Evolutionary conservation across 2,329 filamentous ascomycete species (phyloP).

Genomic region (Monosporascus ibericus): DNA sequence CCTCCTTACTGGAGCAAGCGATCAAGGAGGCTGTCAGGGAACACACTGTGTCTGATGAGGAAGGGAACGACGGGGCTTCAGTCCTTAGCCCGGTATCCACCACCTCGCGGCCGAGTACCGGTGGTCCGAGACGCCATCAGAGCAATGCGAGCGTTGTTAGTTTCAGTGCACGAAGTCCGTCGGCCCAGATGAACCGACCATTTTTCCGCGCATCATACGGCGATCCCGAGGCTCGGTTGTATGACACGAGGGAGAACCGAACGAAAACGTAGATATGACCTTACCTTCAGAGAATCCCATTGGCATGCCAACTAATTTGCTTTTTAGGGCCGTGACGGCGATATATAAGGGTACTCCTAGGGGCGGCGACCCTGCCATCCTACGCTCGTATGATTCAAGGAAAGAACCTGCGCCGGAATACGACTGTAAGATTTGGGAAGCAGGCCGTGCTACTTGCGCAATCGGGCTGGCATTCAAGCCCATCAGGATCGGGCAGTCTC

Average conservation of each 20-base stretch:
- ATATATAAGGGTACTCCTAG: conserved; percentile 78
- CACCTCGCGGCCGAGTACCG: conserved; percentile 34
- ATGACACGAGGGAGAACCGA: conserved; percentile 77
- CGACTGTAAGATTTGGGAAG: conserved; percentile 95
- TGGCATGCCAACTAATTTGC: conserved; percentile 15
- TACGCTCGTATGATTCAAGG: conserved; percentile 92
- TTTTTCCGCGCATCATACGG: conserved; percentile 57
- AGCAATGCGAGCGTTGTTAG: conserved; percentile 82
- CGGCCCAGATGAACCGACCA: conserved; percentile 49
- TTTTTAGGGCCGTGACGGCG: conserved; percentile 78
- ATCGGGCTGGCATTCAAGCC: conserved; percentile 94
- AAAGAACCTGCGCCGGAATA: conserved; percentile 87
- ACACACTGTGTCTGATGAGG: conserved; percentile 70
- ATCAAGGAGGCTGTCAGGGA: conserved; percentile 85
- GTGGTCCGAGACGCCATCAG: conserved; percentile 51
- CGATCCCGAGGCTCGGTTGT: conserved; percentile 79
- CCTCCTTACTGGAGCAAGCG: conserved; percentile 88
- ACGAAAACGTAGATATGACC: conserved; percentile 71
- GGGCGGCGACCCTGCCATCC: conserved; percentile 61
- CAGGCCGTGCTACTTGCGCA: conserved; percentile 86
- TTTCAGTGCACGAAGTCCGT: conserved; percentile 63
- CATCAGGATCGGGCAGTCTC: conserved; percentile 84
- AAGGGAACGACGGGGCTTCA: conserved; percentile 70
- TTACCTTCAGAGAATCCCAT: conserved; percentile 1
- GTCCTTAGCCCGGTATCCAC: conserved; percentile 36